A percentile compares a stretch with the other conserved stretches of the same genome.
phyloP scores from a whole-genome alignment of 2,329 filamentous ascomycete species.

The Monosporascus ibericus region DNA sequence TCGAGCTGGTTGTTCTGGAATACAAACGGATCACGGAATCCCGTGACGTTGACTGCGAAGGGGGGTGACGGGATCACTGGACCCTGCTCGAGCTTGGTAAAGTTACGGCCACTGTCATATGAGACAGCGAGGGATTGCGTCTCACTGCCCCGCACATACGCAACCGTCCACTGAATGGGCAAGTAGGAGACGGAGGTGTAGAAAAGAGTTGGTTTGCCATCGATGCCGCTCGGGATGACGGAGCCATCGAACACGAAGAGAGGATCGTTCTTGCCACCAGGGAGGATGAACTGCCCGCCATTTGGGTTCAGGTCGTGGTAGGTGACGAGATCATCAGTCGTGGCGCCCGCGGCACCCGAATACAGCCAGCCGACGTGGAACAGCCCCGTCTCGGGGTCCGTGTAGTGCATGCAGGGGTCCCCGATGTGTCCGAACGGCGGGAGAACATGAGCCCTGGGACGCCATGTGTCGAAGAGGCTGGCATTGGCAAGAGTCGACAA shows the following conservation, averaged over 20 bases:
- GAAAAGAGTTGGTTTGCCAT: conserved; percentile 35
- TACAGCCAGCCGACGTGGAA: conserved; percentile 40
- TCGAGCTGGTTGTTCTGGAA: conserved; percentile 33
- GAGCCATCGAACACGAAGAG: conserved; percentile 39
- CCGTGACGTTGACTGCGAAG: conserved; percentile 34
- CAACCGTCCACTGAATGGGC: conserved; percentile 39
- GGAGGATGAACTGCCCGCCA: conserved; percentile 28
- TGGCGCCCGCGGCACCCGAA: conserved; percentile 28
- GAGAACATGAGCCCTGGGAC: conserved; percentile 32
- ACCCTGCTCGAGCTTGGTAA: conserved; percentile 30
- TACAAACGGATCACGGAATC: conserved; percentile 36
- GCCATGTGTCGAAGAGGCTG: conserved; percentile 27
- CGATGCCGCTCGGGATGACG: conserved; percentile 36
- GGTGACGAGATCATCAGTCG: conserved; percentile 36
- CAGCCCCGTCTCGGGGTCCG: conserved; percentile 34
- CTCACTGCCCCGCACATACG: conserved; percentile 39
- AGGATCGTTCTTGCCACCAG: conserved; percentile 28
- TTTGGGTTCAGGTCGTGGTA: conserved; percentile 30
- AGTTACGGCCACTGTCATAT: conserved; percentile 27
- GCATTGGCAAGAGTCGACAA: conserved; percentile 31
- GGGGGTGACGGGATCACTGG: conserved; percentile 33
- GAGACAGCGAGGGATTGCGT: conserved; percentile 37
- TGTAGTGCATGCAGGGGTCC: conserved; percentile 40
- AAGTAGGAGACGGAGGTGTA: conserved; percentile 38
- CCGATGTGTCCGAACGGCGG: conserved; percentile 34